Evolutionary conservation across 495 filamentous ascomycete genomes (phyloP).

Genomic region (Hypoxylon intermedium): DNA sequence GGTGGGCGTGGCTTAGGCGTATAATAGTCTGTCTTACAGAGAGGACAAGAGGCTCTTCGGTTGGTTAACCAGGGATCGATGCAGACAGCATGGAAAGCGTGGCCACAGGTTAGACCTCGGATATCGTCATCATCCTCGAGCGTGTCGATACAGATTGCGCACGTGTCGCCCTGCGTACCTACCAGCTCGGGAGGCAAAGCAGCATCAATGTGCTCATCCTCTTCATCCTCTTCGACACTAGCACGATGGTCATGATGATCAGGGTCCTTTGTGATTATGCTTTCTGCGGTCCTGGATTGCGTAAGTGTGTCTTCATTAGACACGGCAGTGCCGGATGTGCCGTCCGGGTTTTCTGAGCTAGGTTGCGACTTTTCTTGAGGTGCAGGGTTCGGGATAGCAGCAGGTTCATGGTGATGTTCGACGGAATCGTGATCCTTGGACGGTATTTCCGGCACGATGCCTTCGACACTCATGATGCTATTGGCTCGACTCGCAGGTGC

Average conservation of each 20-base stretch:
- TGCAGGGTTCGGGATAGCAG: background rate
- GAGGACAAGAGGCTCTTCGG: constrained; percentile 90
- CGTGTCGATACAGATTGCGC: constrained; percentile 93
- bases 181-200: constrained; percentile 83
- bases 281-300: constrained; percentile 24
- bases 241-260: constrained; percentile 24
- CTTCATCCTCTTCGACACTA: constrained; percentile 69
- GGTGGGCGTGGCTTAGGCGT: constrained; percentile 76
- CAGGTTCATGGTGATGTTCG: constrained; percentile 14
- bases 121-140: constrained; percentile 96
- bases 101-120: constrained; percentile 89
- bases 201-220: constrained; percentile 68
- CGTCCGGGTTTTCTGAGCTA: constrained; percentile 9
- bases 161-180: constrained; percentile 88
- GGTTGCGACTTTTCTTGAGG: constrained; percentile 11
- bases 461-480: constrained; percentile 70
- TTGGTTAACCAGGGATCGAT: constrained; percentile 96
- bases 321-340: background rate
- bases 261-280: constrained; percentile 25
- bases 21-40: constrained; percentile 98
- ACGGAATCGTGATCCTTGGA: constrained; percentile 44
- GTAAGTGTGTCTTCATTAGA: constrained; percentile 17
- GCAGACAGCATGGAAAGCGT: constrained; percentile 94
- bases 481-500: constrained; percentile 71
- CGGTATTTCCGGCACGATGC: constrained; percentile 52